Conservation (phyloP, 495 filamentous ascomycete species). For the Penicillium dipodomyicola region DNA sequence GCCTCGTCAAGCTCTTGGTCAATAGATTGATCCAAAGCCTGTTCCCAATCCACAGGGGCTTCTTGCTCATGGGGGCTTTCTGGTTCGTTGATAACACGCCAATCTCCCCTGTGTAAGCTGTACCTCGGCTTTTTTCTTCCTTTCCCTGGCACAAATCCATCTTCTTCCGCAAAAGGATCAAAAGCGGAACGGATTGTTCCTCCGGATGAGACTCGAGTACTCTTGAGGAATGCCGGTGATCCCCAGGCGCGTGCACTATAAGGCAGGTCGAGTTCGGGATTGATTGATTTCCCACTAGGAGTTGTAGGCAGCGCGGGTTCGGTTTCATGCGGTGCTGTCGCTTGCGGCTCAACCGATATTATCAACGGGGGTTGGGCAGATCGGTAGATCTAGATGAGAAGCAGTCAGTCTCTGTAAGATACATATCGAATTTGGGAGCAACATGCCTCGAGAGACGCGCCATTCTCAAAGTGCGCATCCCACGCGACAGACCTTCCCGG, state of each 20-base stretch:
- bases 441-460: constrained; percentile 58
- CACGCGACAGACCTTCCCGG: constrained; percentile 72
- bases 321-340: constrained; percentile 21
- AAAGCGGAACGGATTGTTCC: constrained; percentile 56
- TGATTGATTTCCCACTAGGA: constrained; percentile 18
- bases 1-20: constrained; percentile 25
- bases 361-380: constrained; percentile 30
- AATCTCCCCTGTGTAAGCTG: constrained; percentile 61
- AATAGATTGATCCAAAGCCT: constrained; percentile 36
- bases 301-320: constrained; percentile 29
- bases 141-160: constrained; percentile 58
- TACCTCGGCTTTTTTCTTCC: constrained; percentile 73
- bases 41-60: constrained; percentile 28
- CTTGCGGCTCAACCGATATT: constrained; percentile 49
- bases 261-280: constrained; percentile 5
- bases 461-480: constrained; percentile 62
- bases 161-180: constrained; percentile 71
- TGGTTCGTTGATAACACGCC: constrained; percentile 68
- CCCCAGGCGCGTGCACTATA: constrained; percentile 43
- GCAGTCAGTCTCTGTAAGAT: constrained; percentile 2
- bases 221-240: constrained; percentile 76
- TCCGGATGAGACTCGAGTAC: constrained; percentile 59
- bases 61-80: constrained; percentile 60
- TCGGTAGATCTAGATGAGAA: constrained; percentile 32
- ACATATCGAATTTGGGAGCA: neutral